phyloP scores from a whole-genome alignment of 371 early-diverging fungal species.

The Basidiobolus heterosporus region DNA sequence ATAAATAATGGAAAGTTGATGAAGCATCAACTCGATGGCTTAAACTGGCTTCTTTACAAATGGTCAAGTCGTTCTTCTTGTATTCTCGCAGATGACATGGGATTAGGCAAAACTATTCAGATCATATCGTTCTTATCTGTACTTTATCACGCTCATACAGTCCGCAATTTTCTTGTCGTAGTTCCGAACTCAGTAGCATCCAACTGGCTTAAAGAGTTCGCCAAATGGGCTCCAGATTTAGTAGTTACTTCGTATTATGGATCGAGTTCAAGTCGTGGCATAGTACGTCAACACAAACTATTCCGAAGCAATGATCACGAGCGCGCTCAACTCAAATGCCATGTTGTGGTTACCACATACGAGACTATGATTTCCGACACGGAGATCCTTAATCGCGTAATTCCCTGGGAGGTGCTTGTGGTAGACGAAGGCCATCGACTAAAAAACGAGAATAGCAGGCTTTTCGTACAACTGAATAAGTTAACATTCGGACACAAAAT shows the following conservation, averaged over 20 bases:
- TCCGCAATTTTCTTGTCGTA: slow-evolving; percentile 66
- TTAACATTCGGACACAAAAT: slow-evolving; percentile 57
- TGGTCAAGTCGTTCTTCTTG: slow-evolving; percentile 89
- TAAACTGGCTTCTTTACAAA: slow-evolving; percentile 71
- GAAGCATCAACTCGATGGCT: slow-evolving; percentile 46
- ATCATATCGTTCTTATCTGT: slow-evolving; percentile 75
- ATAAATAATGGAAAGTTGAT: too few relatives aligned
- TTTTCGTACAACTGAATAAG: slow-evolving; percentile 41
- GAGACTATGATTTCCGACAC: slow-evolving; percentile 39
- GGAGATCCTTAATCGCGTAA: slow-evolving; percentile 24
- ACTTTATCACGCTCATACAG: slow-evolving; percentile 59
- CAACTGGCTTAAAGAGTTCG: slow-evolving; percentile 92
- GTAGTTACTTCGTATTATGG: slow-evolving; percentile 75
- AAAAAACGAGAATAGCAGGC: slow-evolving; percentile 46
- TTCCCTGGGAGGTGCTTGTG: slow-evolving; percentile 58
- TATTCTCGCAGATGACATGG: slow-evolving; percentile 99
- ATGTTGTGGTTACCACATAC: slow-evolving; percentile 66
- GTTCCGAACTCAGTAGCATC: slow-evolving; percentile 84
- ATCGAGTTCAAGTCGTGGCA: not conserved
- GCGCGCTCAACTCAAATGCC: slow-evolving; percentile 28
- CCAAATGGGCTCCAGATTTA: slow-evolving; percentile 79
- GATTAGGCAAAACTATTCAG: slow-evolving; percentile 93
- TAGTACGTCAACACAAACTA: slow-evolving; percentile 26
- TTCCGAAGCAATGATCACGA: slow-evolving; percentile 21
- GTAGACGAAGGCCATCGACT: slow-evolving; percentile 95